A percentile compares a stretch with the other conserved stretches of the same genome.
phyloP scores from a whole-genome alignment of 805 yeast genomes.

The Candida koratica region DNA sequence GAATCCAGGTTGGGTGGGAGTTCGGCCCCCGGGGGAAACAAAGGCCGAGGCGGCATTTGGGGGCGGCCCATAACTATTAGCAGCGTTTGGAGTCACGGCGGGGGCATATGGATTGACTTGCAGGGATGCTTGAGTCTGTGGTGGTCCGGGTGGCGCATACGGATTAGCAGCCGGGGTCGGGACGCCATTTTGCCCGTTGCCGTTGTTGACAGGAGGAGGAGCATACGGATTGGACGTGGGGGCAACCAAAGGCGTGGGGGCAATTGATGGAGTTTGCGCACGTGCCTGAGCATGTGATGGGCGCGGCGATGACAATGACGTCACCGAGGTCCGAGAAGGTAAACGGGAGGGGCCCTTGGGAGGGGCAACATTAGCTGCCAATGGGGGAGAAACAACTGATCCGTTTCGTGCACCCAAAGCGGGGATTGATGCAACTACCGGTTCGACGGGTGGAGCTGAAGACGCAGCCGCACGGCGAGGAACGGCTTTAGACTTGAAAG shows the following conservation, averaged over 20 bases:
- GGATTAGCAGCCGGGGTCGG: conserved; percentile 14
- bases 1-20: neutral
- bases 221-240: conserved; percentile 28
- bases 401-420: conserved; percentile 8
- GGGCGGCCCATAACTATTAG: conserved; percentile 10
- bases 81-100: conserved; percentile 1
- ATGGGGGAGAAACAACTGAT: conserved; percentile 11
- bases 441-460: conserved; percentile 17
- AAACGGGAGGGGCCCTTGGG: conserved; percentile 25
- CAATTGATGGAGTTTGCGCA: conserved; percentile 12
- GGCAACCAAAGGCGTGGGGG: conserved; percentile 16
- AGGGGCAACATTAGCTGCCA: conserved; percentile 4
- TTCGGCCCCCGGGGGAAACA: conserved; percentile 6
- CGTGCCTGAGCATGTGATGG: conserved; percentile 15
- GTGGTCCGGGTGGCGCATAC: conserved; percentile 18
- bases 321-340: conserved; percentile 20
- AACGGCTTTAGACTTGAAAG: conserved; percentile 38
- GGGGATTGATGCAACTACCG: conserved; percentile 13
- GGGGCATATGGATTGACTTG: conserved; percentile 13
- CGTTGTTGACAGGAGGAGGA: conserved; percentile 22
- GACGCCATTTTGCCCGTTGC: conserved; percentile 11
- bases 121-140: too few relatives aligned
- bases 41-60: conserved; percentile 6
- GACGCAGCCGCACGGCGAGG: conserved; percentile 47
- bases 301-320: conserved; percentile 10